These are phyloP conservation scores for Solanum tacnaense DNA, from an alignment of 257 asterid genomes.

Conservation along the genomic window DNA sequence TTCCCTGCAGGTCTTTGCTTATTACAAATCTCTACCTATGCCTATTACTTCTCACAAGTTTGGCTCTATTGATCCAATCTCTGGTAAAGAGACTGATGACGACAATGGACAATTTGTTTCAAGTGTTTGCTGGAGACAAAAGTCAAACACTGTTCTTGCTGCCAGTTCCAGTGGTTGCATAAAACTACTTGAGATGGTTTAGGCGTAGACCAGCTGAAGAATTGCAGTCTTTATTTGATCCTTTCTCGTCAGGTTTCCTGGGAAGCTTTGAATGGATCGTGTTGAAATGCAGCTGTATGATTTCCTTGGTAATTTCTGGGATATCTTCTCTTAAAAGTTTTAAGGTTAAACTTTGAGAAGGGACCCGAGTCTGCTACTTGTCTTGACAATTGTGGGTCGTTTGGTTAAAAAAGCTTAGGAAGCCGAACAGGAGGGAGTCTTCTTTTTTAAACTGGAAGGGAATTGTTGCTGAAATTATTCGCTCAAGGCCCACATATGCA, in stretches of 20 bases:
- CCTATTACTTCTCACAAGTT: conserved; percentile 77
- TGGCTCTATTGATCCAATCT: conserved; percentile 73
- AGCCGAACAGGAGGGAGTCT: background rate
- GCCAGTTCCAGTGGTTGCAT: conserved; percentile 84
- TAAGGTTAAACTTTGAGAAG: background rate
- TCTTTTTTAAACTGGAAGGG: background rate
- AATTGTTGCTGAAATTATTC: background rate
- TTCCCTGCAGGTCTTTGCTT: conserved; percentile 53
- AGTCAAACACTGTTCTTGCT: conserved; percentile 66
- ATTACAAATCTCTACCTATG: conserved; percentile 71
- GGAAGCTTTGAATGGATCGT: background rate
- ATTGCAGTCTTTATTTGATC: background rate
- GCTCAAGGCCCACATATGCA: background rate
- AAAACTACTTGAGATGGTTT: conserved; percentile 67
- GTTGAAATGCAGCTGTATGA: background rate
- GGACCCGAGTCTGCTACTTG: background rate
- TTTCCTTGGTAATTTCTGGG: background rate
- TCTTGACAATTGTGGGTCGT: background rate
- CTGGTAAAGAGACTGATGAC: conserved; percentile 72
- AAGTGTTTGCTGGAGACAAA: conserved; percentile 86
- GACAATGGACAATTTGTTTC: conserved; percentile 86
- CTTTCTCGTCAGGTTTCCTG: background rate
- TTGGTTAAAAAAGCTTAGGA: background rate
- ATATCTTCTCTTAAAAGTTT: background rate
- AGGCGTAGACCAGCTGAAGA: conserved; percentile 8